Percentiles rank a stretch among this genome's conserved stretches.
Conservation (phyloP, 805 yeast species). For the Phaffomyces antillensis region DNA sequence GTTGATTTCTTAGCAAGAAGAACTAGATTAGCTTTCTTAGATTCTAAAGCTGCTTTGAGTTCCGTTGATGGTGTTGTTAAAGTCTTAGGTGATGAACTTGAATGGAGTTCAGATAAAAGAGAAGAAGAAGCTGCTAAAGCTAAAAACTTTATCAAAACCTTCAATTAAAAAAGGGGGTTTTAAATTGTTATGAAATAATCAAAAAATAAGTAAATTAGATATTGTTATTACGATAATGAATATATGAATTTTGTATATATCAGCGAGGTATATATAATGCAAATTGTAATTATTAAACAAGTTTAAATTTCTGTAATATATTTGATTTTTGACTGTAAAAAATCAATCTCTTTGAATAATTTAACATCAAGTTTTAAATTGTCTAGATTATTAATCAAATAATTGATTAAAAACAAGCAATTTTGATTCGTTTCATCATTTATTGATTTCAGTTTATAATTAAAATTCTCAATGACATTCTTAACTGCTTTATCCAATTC, state of each 20-base stretch:
- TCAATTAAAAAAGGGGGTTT: conserved; percentile 4
- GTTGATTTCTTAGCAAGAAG: conserved; percentile 89
- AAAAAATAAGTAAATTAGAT: background rate
- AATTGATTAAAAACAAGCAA: conserved; percentile 15
- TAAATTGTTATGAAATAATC: background rate
- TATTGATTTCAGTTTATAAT: conserved; percentile 10
- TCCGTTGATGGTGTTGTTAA: conserved; percentile 83
- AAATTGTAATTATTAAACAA: background rate
- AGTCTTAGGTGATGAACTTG: conserved; percentile 71
- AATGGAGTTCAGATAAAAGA: conserved; percentile 62
- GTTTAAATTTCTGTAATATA: conserved; percentile 10
- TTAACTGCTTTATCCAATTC: background rate
- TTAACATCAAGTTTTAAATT: conserved; percentile 8
- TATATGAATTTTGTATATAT: background rate
- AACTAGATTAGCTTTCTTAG: conserved; percentile 86
- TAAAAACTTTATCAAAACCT: conserved; percentile 48
- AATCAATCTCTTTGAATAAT: conserved; percentile 14
- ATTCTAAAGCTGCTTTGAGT: conserved; percentile 72
- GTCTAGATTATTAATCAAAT: conserved; percentile 16
- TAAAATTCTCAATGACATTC: conserved; percentile 20
- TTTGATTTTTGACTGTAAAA: conserved; percentile 12
- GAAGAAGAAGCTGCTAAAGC: conserved; percentile 46
- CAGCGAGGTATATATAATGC: background rate
- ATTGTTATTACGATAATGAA: background rate
- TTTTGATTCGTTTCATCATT: conserved; percentile 1